Conservation (phyloP, 139 green algal genomes). For the Diplosphaera chodatii region DNA sequence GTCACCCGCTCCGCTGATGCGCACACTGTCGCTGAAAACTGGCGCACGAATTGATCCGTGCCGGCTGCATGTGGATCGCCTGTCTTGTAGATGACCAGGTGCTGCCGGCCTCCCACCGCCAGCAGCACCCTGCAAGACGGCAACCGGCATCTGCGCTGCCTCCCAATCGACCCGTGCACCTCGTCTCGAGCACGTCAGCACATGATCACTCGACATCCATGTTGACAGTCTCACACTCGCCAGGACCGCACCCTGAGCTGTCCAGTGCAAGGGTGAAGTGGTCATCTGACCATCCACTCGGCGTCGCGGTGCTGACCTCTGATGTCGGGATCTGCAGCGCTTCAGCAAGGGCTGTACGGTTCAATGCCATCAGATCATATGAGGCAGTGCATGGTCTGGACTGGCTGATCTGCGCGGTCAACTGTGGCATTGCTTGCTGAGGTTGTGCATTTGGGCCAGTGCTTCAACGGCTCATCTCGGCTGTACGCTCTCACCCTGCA, state of each 20-base stretch:
- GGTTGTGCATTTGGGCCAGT: too few relatives aligned
- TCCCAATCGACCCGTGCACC: too few relatives aligned
- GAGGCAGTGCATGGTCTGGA: too few relatives aligned
- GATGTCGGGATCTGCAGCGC: background rate
- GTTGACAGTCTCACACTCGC: too few relatives aligned
- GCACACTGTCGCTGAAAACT: background rate
- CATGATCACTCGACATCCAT: too few relatives aligned
- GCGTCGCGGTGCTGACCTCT: background rate
- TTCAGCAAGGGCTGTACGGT: background rate
- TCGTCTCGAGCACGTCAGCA: too few relatives aligned
- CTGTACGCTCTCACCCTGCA: too few relatives aligned
- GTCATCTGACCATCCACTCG: background rate
- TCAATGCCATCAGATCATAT: background rate
- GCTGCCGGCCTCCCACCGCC: background rate
- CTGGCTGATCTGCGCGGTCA: too few relatives aligned
- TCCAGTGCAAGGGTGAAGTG: background rate
- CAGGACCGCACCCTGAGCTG: background rate
- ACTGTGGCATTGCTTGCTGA: too few relatives aligned
- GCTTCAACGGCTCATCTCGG: too few relatives aligned
- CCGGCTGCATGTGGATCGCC: background rate
- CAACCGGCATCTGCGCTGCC: too few relatives aligned
- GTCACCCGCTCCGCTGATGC: constrained; percentile 11
- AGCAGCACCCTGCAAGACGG: too few relatives aligned
- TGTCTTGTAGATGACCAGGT: background rate
- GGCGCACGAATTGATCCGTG: background rate